These are phyloP conservation scores for Taphrina wiesneri DNA, from an alignment of 1,139 yeast genomes.

Conservation along the genomic window DNA sequence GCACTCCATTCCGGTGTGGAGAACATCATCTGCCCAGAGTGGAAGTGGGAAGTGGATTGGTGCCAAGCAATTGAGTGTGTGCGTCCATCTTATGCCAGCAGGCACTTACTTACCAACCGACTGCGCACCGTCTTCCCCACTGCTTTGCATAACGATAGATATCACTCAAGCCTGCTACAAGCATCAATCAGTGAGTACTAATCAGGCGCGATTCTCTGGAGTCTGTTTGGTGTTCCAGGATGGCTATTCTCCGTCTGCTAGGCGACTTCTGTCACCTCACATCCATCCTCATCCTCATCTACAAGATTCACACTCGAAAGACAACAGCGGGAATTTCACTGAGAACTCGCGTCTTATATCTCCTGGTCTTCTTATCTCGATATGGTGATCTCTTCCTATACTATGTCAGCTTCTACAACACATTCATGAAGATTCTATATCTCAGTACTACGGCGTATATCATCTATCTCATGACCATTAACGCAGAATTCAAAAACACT, in stretches of 20 bases:
- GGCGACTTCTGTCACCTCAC: constrained; percentile 25
- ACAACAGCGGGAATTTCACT: constrained; percentile 70
- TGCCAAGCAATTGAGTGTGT: neutral
- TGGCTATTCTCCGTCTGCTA: constrained; percentile 16
- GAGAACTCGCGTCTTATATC: constrained; percentile 82
- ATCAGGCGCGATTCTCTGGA: no score
- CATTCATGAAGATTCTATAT: constrained; percentile 77
- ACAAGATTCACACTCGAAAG: constrained; percentile 27
- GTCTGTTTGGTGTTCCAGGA: no score
- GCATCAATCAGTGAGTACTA: no score
- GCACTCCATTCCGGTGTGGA: neutral
- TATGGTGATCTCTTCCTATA: constrained; percentile 57
- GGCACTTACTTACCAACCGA: neutral
- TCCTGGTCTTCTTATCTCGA: constrained; percentile 73
- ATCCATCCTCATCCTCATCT: constrained; percentile 29
- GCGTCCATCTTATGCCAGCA: neutral
- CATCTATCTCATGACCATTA: constrained; percentile 63
- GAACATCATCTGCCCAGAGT: no score
- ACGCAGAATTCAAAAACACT: constrained; percentile 18
- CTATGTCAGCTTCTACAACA: constrained; percentile 69
- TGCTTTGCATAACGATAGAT: no score
- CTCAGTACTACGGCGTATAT: constrained; percentile 74
- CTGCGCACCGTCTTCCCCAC: no score
- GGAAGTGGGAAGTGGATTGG: neutral
- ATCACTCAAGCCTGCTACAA: no score